These are phyloP conservation scores for Phytophthora megakarya DNA, from an alignment of 352 stramenopile species.

Conservation along the genomic window DNA sequence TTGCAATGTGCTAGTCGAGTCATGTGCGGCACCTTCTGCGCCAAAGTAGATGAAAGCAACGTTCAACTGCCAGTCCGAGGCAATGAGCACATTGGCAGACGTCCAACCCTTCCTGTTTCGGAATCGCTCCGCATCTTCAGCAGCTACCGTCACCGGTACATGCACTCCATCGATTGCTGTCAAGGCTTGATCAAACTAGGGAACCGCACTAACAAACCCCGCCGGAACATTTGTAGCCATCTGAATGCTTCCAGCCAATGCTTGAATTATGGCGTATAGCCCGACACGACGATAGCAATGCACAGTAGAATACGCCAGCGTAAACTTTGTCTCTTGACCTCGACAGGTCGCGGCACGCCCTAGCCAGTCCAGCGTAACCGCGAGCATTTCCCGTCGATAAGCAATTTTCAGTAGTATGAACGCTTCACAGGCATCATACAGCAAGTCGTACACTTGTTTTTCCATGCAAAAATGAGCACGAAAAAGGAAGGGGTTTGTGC, in stretches of 20 bases:
- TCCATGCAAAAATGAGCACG: conserved; percentile 11
- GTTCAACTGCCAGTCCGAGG: background rate
- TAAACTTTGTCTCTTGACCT: conserved; percentile 9
- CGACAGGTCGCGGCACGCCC: background rate
- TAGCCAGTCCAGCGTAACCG: background rate
- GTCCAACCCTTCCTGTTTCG: conserved; percentile 5
- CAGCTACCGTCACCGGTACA: background rate
- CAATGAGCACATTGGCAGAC: conserved; percentile 11
- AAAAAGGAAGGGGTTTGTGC: no score
- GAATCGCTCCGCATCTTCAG: conserved; percentile 1
- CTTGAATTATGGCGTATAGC: background rate
- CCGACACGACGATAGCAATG: conserved; percentile 2
- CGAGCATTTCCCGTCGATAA: background rate
- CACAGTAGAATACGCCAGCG: conserved; percentile 4
- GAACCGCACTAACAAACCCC: background rate
- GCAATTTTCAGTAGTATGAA: background rate
- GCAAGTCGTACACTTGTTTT: background rate
- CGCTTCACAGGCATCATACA: background rate
- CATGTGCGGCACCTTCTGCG: conserved; percentile 9
- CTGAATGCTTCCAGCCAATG: background rate
- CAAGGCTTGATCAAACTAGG: conserved; percentile 13
- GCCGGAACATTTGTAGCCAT: background rate
- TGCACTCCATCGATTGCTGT: conserved; percentile 12
- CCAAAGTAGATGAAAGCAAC: conserved; percentile 4
- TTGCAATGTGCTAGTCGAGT: conserved; percentile 4